A percentile compares a stretch with the other conserved stretches of the same genome.
These are phyloP conservation scores for Chrysochromulina parva DNA, from an alignment of 78 protist genomes.

Conservation along the genomic window DNA sequence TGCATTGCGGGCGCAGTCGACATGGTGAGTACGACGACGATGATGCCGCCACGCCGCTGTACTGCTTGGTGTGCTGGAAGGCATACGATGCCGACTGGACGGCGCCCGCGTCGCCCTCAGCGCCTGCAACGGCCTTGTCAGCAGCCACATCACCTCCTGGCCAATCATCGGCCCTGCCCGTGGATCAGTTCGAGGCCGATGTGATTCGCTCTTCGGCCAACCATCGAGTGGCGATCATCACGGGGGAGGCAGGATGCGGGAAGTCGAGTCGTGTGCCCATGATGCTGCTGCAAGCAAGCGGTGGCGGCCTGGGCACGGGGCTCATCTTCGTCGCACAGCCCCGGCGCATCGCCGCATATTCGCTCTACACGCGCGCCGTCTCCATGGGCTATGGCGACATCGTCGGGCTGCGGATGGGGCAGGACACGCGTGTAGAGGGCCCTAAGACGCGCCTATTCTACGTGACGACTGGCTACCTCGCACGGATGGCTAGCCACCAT, in stretches of 20 bases:
- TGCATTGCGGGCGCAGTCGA: no score
- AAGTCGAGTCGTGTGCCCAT: background rate
- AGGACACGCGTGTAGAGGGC: background rate
- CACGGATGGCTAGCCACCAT: background rate
- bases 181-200: background rate
- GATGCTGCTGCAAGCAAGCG: background rate
- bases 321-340: background rate
- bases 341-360: background rate
- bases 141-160: no score
- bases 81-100: no score
- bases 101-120: no score
- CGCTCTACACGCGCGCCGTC: background rate
- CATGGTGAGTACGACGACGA: no score
- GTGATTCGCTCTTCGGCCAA: background rate
- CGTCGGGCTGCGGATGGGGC: background rate
- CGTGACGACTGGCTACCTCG: slow-evolving; percentile 3
- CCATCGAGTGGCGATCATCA: background rate
- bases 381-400: background rate
- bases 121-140: no score
- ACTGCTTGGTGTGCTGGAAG: no score
- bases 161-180: background rate
- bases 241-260: background rate
- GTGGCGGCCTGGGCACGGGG: background rate
- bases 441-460: background rate
- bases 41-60: no score